Evolutionary conservation across 2,329 filamentous ascomycete genomes (phyloP), one percentile per base, ranked within the genome.

Genomic region (Bipolaris gigantea): DNA sequence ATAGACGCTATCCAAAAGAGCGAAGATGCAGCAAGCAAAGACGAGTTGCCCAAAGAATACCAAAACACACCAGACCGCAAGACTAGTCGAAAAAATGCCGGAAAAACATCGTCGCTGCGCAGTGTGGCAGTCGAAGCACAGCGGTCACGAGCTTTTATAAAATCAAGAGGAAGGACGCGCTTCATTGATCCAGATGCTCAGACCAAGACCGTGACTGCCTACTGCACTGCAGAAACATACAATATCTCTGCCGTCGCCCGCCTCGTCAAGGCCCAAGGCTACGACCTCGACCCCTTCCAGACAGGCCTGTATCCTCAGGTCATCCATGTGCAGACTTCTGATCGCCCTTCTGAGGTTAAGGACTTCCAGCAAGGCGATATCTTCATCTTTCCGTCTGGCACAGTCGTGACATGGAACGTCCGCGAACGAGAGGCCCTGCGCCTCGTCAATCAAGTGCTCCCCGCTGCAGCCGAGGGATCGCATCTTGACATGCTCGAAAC

Each of bases 321-420:
- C 32, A 79, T 88, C 33, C 86, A 89, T 63, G 75, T 88, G 13
- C 78, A 78, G 50, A 77, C 76, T 7, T 73, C 72, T 0, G 75
- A 76, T 43, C 65, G 71, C 46, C 64, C 73, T 6, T 63, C 69
- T 16, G 71, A 73, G 53, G 67, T 74, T 45, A 73, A 79, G 77
- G 50, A 79, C 80, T 67, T 73, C 83, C 85, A 69, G 34, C 67
- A 70, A 44, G 92, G 92, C 32, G 94, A 99, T 75, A 85, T 97
- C 46, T 97, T 97, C 70, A 87, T 99, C 52, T 99, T 99, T 63
- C 92, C 93, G 8, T 96, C 92, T 0, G 94, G 94, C 10, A 96
- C 92, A 11, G 83, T 97, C 7, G 94, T 97, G 5, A 88, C 90
- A 21, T 99, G 94, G 94, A 89, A 90, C 5, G 81, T 97, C 1